Conservation (phyloP, 2,329 filamentous ascomycete genomes). For the Dactylellina drechsleri region DNA sequence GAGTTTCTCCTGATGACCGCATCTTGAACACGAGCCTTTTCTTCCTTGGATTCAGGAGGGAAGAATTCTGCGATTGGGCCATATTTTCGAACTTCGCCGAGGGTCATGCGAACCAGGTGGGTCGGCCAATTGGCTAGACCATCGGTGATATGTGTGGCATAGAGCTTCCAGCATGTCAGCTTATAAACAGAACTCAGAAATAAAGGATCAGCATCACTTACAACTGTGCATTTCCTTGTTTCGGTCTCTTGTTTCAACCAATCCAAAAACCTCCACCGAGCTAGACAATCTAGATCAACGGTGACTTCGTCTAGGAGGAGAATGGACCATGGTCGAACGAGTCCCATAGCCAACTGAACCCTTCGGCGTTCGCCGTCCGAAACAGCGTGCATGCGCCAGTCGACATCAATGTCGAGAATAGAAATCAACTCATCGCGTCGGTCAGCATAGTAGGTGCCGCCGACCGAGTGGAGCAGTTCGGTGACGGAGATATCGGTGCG, state of each 20-base stretch:
- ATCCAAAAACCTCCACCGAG: conserved; percentile 81
- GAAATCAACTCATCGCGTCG: conserved; percentile 85
- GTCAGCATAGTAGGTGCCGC: conserved; percentile 82
- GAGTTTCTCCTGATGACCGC: conserved; percentile 55
- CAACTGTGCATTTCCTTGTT: conserved; percentile 80
- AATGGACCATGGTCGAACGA: conserved; percentile 89
- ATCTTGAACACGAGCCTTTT: conserved; percentile 38
- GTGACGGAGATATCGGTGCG: conserved; percentile 92
- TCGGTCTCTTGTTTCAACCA: conserved; percentile 92
- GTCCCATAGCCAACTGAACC: conserved; percentile 95
- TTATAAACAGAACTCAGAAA: background rate
- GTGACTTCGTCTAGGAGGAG: conserved; percentile 89
- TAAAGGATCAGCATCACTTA: conserved; percentile 14
- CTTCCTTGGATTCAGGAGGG: conserved; percentile 63
- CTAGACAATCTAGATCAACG: conserved; percentile 90
- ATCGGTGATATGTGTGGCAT: conserved; percentile 96
- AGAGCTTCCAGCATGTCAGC: conserved; percentile 65
- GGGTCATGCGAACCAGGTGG: conserved; percentile 93
- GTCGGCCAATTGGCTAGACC: conserved; percentile 95
- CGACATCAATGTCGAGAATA: conserved; percentile 89
- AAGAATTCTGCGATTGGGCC: conserved; percentile 76
- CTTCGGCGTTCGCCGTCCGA: conserved; percentile 86
- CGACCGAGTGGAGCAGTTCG: conserved; percentile 84
- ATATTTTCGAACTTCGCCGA: conserved; percentile 88
- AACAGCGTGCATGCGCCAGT: conserved; percentile 96